phyloP scores from a whole-genome alignment of 352 stramenopile species.

The Nothophytophthora sp. region DNA sequence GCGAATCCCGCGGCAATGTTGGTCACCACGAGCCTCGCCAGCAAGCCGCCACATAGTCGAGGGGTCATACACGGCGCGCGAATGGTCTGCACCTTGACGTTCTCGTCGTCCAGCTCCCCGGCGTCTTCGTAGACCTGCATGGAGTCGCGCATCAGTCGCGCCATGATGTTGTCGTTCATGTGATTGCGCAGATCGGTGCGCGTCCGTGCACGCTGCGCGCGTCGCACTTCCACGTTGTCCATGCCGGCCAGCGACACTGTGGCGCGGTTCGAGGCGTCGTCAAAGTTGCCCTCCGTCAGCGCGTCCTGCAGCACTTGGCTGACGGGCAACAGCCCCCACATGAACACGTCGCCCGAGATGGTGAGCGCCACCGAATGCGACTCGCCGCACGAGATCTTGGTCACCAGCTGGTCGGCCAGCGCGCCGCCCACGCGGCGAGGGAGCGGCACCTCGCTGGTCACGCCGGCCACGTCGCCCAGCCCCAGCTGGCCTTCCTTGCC shows the following conservation, averaged over 20 bases:
- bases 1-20: conserved; percentile 73
- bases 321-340: conserved; percentile 75
- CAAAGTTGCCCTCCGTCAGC: conserved; percentile 10
- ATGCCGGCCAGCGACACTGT: conserved; percentile 62
- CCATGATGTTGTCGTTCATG: conserved; percentile 58
- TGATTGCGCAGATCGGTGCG: conserved; percentile 21
- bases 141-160: conserved; percentile 59
- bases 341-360: conserved; percentile 63
- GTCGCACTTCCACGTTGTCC: conserved; percentile 25
- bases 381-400: conserved; percentile 74
- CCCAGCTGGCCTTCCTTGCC: conserved; percentile 74
- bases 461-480: conserved; percentile 35
- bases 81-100: conserved; percentile 55
- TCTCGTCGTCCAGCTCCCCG: conserved; percentile 20
- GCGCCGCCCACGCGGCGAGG: conserved; percentile 45
- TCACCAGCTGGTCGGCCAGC: conserved; percentile 65
- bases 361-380: conserved; percentile 72
- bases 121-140: conserved; percentile 65
- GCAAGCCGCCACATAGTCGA: conserved; percentile 19
- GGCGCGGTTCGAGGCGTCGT: conserved; percentile 48
- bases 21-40: conserved; percentile 42
- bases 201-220: conserved; percentile 18
- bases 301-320: conserved; percentile 45
- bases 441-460: conserved; percentile 21
- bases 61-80: conserved; percentile 54